Conservation (phyloP, 2,329 filamentous ascomycete species). For the Pseudogymnoascus sp. region DNA sequence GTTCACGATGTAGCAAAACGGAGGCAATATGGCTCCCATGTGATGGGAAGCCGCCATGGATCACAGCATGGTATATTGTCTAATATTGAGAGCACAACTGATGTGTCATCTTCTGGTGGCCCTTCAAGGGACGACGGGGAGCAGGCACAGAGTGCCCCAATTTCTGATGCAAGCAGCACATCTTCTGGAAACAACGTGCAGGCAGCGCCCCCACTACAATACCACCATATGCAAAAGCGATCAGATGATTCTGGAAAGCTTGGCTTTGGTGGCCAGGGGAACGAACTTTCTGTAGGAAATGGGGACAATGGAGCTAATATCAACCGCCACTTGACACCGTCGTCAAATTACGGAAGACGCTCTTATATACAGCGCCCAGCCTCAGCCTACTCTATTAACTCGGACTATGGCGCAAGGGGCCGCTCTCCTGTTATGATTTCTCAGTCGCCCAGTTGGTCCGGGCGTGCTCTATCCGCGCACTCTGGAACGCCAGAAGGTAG, state of each 20-base stretch:
- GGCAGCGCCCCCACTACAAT: constrained; percentile 50
- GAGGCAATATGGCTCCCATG: neutral
- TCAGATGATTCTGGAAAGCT: constrained; percentile 31
- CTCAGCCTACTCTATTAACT: constrained; percentile 69
- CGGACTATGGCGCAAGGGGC: constrained; percentile 59
- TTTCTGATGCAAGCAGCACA: constrained; percentile 8
- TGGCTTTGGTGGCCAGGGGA: constrained; percentile 13
- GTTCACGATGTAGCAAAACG: constrained; percentile 9
- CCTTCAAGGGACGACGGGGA: neutral
- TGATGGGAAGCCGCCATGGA: neutral
- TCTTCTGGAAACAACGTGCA: constrained; percentile 12
- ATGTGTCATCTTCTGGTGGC: constrained; percentile 15
- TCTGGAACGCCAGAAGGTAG: constrained; percentile 24
- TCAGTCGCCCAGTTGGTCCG: constrained; percentile 23
- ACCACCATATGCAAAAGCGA: constrained; percentile 47
- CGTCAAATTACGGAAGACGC: constrained; percentile 44
- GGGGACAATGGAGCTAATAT: constrained; percentile 44
- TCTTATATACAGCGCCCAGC: constrained; percentile 60
- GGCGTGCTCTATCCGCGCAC: constrained; percentile 25
- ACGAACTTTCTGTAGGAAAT: constrained; percentile 18
- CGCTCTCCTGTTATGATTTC: constrained; percentile 44
- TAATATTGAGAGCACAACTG: constrained; percentile 13
- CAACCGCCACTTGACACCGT: constrained; percentile 58
- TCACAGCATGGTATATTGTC: constrained; percentile 6
- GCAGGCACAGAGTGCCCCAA: neutral